A percentile compares a stretch with the other conserved stretches of the same genome.
These are phyloP conservation scores for Isatis tinctoria DNA, from an alignment of 345 rosid genomes.

Conservation along the genomic window DNA sequence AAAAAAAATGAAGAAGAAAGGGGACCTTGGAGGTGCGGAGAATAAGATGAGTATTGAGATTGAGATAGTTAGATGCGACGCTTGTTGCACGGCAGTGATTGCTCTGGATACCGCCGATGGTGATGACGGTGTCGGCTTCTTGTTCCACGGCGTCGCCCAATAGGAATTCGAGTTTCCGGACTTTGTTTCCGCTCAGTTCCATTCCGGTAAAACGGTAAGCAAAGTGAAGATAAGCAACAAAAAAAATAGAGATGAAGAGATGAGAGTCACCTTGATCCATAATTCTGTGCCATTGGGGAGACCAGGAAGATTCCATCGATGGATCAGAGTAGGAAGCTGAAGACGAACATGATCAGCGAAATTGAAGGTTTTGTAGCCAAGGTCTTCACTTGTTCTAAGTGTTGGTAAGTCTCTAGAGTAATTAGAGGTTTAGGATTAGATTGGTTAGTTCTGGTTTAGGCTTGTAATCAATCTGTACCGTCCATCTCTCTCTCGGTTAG, in stretches of 20 bases:
- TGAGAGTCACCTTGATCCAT: constrained; percentile 65
- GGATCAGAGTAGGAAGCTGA: constrained; percentile 89
- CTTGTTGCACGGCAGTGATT: constrained; percentile 95
- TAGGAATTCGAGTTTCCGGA: constrained; percentile 77
- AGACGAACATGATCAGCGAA: constrained; percentile 6
- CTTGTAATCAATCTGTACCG: too few species aligned
- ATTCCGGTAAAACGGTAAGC: constrained; percentile 54
- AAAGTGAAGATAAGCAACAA: neutral
- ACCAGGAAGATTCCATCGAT: constrained; percentile 78
- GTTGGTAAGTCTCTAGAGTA: too few species aligned
- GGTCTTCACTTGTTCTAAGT: too few species aligned
- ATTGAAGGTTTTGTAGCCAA: too few species aligned
- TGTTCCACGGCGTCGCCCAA: constrained; percentile 80
- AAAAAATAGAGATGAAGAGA: neutral
- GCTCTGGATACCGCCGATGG: constrained; percentile 92
- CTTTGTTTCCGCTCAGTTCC: constrained; percentile 95
- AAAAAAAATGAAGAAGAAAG: neutral
- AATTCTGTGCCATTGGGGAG: constrained; percentile 71
- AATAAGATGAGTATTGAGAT: constrained; percentile 64
- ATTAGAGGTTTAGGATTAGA: too few species aligned
- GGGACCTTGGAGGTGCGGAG: constrained; percentile 77
- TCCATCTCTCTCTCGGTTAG: too few species aligned
- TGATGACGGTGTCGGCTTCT: constrained; percentile 79
- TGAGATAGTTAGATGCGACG: constrained; percentile 81
- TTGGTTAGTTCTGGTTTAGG: too few species aligned